Conservation (phyloP, 2,329 filamentous ascomycete genomes). For the Chalaropsis ovoidea region DNA sequence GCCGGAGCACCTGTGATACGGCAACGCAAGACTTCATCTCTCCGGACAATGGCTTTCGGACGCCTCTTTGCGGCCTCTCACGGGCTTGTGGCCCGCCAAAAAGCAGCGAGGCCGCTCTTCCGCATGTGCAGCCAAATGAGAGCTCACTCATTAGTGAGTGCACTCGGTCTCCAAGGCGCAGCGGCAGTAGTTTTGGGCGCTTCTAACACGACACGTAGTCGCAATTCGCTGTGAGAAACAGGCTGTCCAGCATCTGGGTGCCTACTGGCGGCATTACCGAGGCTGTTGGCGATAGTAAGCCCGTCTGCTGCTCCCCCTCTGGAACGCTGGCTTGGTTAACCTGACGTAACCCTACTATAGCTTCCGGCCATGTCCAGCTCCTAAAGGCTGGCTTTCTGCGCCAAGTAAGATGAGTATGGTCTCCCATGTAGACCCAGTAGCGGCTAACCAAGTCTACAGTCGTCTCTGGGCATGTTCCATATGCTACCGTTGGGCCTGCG, state of each 20-base stretch:
- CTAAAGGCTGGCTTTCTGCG: slow-evolving; percentile 62
- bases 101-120: background rate
- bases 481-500: slow-evolving; percentile 76
- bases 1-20: no score
- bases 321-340: background rate
- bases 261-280: slow-evolving; percentile 60
- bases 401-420: slow-evolving; percentile 42
- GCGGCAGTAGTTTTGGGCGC: background rate
- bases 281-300: slow-evolving; percentile 44
- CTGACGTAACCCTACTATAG: slow-evolving; percentile 8
- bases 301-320: background rate
- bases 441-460: slow-evolving; percentile 37
- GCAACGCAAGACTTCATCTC: background rate
- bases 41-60: background rate
- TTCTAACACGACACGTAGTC: slow-evolving; percentile 20
- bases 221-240: slow-evolving; percentile 20
- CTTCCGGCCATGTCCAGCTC: slow-evolving; percentile 22
- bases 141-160: slow-evolving; percentile 23
- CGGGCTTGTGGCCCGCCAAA: background rate
- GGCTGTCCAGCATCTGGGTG: slow-evolving; percentile 65
- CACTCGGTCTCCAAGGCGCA: background rate
- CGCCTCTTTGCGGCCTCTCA: background rate
- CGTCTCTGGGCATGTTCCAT: slow-evolving; percentile 85
- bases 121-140: slow-evolving; percentile 15
- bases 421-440: background rate